These are phyloP conservation scores for Malassezia caprae DNA, from an alignment of 1,284 basidiomycete genomes.

Conservation along the genomic window DNA sequence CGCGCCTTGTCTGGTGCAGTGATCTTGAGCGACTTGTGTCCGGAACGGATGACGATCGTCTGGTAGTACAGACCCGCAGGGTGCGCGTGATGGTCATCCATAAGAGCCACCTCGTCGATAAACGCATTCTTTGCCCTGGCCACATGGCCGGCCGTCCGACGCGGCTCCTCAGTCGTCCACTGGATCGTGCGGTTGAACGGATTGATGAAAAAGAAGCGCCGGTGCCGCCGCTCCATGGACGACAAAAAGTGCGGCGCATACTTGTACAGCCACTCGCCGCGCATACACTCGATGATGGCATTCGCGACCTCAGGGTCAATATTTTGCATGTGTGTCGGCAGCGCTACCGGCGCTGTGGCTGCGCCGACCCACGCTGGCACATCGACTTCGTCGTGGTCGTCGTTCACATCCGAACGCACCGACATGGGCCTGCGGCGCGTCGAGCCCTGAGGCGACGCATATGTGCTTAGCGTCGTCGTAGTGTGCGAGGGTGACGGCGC, in stretches of 20 bases:
- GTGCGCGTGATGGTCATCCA: slow-evolving; percentile 82
- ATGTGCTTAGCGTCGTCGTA: background rate
- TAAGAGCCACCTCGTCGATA: slow-evolving; percentile 78
- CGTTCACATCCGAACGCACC: background rate
- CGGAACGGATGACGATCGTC: slow-evolving; percentile 82
- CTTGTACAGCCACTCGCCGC: slow-evolving; percentile 96
- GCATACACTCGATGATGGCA: slow-evolving; percentile 98
- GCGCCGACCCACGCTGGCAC: slow-evolving; percentile 12
- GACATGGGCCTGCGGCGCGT: background rate
- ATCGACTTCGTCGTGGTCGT: slow-evolving; percentile 7
- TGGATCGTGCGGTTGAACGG: slow-evolving; percentile 96
- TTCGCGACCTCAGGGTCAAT: slow-evolving; percentile 56
- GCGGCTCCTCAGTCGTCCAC: slow-evolving; percentile 91
- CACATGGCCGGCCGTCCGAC: slow-evolving; percentile 71
- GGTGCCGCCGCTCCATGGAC: slow-evolving; percentile 78
- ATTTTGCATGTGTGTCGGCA: slow-evolving; percentile 15
- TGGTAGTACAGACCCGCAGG: slow-evolving; percentile 85
- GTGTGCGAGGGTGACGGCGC: slow-evolving; percentile 2
- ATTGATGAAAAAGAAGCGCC: slow-evolving; percentile 98
- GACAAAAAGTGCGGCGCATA: slow-evolving; percentile 88
- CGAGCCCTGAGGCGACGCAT: background rate
- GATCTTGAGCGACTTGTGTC: slow-evolving; percentile 91
- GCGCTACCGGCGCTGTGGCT: background rate
- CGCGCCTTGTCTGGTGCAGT: slow-evolving; percentile 85
- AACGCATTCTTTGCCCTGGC: slow-evolving; percentile 96